Base-by-base conservation (phyloP, 192 early-diverging fungal genomes). In the Coemansia sp. region DNA sequence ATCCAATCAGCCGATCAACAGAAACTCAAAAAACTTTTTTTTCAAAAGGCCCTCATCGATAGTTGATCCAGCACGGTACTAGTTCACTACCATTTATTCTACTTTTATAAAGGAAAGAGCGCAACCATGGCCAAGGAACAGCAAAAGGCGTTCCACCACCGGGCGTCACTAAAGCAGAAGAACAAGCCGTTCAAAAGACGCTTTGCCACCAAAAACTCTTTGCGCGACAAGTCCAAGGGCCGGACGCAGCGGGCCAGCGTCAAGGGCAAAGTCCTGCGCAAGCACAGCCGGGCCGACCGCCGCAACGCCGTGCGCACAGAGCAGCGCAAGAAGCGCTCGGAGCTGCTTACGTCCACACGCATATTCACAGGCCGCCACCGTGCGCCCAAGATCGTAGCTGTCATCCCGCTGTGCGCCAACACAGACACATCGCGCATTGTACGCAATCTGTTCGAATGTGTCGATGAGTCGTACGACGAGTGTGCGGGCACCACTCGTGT, bases 131-230 rank as follows among this genome's bases (percentile, higher is more conserved):
- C 43, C 12, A 12, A 24, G 19, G 52, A 5, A 17, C 21, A 53
- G 24, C 21, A 53, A 53, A 23, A 53, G 24, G 24, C 70, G 62
- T 85, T 85, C 58, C 87, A 90, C 72, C 88, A 93, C 70, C 78
- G 92, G 38, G 84, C 93, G 60, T 83, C 87, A 25, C 83, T 93
- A 57, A 96, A 94, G 83, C 92, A 95, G 79, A 85, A 83, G 65
- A 96, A 98, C 88, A 98, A 97, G 79, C 87, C 89, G 58, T 98
- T 98, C 89, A 98, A 98, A 82, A 93, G 92, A 9, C 89, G 90
- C 67, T 91, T 93, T 85, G 85, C 91, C 21, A 85, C 92, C 1
- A 98, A 97, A 65, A 88, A 90, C 38, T 69, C 78, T 11, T 64
- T 92, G 43, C 90, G 91, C 66, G 91, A 90, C 60, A 87, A 89